A percentile compares a stretch with the other conserved stretches of the same genome.
These are phyloP conservation scores for Botrytis medusae DNA, from an alignment of 2,329 filamentous ascomycete genomes.

Conservation along the genomic window DNA sequence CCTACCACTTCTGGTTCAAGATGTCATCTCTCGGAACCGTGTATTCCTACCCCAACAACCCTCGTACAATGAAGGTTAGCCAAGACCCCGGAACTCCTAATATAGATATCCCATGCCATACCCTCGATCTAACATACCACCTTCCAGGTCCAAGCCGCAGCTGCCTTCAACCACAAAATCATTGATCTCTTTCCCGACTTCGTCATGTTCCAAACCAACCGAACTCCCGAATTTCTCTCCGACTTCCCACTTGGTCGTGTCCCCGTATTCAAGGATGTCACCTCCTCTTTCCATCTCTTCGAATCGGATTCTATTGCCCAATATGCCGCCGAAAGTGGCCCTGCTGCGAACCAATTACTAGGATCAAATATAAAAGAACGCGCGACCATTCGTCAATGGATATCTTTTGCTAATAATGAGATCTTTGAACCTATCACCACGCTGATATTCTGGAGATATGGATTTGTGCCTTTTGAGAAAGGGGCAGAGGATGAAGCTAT, in stretches of 20 bases:
- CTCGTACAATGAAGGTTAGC: background rate
- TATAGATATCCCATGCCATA: background rate
- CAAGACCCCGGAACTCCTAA: background rate
- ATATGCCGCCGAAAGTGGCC: background rate
- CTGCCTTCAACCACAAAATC: background rate
- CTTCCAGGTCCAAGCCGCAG: background rate
- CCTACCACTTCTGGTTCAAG: background rate
- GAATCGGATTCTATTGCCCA: background rate
- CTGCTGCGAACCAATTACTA: background rate
- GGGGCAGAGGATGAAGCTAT: background rate
- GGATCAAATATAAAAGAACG: background rate
- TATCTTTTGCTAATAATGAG: background rate
- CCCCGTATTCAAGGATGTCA: background rate
- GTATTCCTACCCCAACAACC: background rate
- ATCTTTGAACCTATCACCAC: background rate
- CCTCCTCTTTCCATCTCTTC: background rate
- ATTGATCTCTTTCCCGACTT: background rate
- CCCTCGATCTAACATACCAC: background rate
- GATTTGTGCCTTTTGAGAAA: background rate
- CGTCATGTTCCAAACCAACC: background rate
- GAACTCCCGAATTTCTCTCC: background rate
- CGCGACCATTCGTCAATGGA: background rate
- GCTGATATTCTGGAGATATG: background rate
- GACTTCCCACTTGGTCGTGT: background rate
- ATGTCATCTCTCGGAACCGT: background rate